Percentiles rank a stretch among this genome's conserved stretches.
These are phyloP conservation scores for Pseudoneurospora amorphoporcata DNA, from an alignment of 495 filamentous ascomycete genomes.

Conservation along the genomic window DNA sequence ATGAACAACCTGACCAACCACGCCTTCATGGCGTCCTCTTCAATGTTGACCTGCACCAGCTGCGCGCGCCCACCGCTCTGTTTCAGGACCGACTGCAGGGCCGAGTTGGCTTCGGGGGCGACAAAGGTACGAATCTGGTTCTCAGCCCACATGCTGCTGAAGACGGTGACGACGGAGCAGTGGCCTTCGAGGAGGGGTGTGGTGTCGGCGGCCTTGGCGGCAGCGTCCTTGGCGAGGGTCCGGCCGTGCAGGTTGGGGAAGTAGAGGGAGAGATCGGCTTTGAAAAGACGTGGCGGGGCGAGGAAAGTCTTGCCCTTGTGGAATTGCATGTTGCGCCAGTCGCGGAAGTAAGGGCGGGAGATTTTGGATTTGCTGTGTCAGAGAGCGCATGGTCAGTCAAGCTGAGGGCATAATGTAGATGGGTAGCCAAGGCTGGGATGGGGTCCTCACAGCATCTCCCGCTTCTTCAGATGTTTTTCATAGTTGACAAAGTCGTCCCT, in stretches of 20 bases:
- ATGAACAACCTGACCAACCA: constrained; percentile 63
- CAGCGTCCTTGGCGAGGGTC: constrained; percentile 47
- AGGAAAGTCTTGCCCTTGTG: constrained; percentile 83
- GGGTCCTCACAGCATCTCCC: constrained; percentile 55
- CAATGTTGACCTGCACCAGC: constrained; percentile 75
- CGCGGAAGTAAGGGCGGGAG: constrained; percentile 79
- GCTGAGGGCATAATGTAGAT: background rate
- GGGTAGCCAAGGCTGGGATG: background rate
- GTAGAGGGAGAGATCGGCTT: constrained; percentile 63
- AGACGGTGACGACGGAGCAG: constrained; percentile 69
- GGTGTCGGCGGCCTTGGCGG: constrained; percentile 44
- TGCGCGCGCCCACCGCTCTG: constrained; percentile 45
- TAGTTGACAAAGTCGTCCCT: constrained; percentile 76
- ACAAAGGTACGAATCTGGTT: constrained; percentile 66
- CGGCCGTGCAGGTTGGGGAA: constrained; percentile 85
- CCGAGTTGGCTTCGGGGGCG: constrained; percentile 51
- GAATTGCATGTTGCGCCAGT: constrained; percentile 74
- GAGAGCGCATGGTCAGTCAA: background rate
- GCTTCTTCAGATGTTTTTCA: constrained; percentile 64
- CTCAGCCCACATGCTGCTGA: constrained; percentile 76
- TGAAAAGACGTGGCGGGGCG: constrained; percentile 67
- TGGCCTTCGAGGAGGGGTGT: constrained; percentile 59
- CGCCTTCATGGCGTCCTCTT: constrained; percentile 69
- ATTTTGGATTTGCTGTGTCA: constrained; percentile 43
- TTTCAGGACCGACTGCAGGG: constrained; percentile 43